Evolutionary conservation across 306 rosid genomes (phyloP).

Genomic region (Acacia acuminata): DNA sequence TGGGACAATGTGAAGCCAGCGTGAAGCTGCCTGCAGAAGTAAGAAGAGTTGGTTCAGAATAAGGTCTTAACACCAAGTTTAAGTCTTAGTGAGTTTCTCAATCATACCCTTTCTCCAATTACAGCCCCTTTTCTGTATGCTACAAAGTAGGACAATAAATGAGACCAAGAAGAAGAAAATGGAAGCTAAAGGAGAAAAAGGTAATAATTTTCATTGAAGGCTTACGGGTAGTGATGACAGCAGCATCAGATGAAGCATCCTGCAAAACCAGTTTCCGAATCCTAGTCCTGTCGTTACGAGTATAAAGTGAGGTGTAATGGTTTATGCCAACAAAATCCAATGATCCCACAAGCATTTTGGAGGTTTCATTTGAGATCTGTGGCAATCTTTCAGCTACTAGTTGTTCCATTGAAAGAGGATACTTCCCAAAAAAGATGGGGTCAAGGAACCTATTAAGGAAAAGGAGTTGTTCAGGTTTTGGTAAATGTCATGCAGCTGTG

Average conservation of each 20-base stretch:
- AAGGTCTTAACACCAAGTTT: neutral
- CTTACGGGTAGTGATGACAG: slow-evolving; percentile 81
- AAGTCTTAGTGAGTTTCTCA: slow-evolving; percentile 21
- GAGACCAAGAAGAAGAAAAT: slow-evolving; percentile 16
- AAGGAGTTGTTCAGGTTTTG: neutral
- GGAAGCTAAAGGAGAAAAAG: neutral
- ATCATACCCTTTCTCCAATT: slow-evolving; percentile 85
- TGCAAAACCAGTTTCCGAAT: slow-evolving; percentile 63
- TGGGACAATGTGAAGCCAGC: slow-evolving; percentile 86
- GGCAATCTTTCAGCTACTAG: slow-evolving; percentile 77
- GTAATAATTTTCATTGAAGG: slow-evolving; percentile 19
- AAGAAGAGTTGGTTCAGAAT: slow-evolving; percentile 5
- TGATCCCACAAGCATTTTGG: slow-evolving; percentile 61
- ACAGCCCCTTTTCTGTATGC: slow-evolving; percentile 66
- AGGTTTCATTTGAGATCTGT: slow-evolving; percentile 49
- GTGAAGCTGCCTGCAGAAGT: slow-evolving; percentile 74
- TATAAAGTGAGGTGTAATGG: slow-evolving; percentile 81
- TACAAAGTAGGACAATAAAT: slow-evolving; percentile 33
- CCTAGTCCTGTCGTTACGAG: slow-evolving; percentile 72
- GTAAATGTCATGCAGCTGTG: neutral
- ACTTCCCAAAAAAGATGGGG: slow-evolving; percentile 76
- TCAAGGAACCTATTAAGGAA: slow-evolving; percentile 76
- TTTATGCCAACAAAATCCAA: slow-evolving; percentile 84
- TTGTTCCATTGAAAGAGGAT: slow-evolving; percentile 75
- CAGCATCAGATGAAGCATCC: slow-evolving; percentile 78